A percentile compares a stretch with the other conserved stretches of the same genome.
Evolutionary conservation across 495 filamentous ascomycete species (phyloP).

Genomic region (Penicillium macrosclerotiorum): DNA sequence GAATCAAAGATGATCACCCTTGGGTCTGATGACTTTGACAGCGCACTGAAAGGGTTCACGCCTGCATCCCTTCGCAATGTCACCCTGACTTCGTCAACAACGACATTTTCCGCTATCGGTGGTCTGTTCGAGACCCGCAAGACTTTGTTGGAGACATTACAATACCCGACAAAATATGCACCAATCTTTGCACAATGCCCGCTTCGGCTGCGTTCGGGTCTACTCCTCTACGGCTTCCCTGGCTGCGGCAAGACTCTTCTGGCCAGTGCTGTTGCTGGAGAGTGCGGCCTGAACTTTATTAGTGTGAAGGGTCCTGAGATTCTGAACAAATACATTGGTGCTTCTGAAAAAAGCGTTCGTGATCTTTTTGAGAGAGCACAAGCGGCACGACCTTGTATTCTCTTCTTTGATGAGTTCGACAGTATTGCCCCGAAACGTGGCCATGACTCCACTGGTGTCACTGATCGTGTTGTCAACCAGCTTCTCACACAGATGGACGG

Average conservation of each 20-base stretch:
- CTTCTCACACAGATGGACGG: conserved; percentile 98
- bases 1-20: conserved; percentile 56
- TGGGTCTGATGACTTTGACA: conserved; percentile 69
- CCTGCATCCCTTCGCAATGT: conserved; percentile 93
- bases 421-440: conserved; percentile 95
- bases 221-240: conserved; percentile 91
- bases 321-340: conserved; percentile 97
- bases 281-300: conserved; percentile 97
- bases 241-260: conserved; percentile 96
- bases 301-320: conserved; percentile 97
- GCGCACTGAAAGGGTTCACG: conserved; percentile 85
- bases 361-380: conserved; percentile 91
- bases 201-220: conserved; percentile 83
- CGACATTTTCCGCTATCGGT: conserved; percentile 86
- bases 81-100: conserved; percentile 83
- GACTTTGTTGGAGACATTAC: conserved; percentile 86
- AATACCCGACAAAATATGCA: conserved; percentile 97
- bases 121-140: conserved; percentile 81
- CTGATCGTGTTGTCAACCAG: conserved; percentile 97
- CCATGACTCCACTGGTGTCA: conserved; percentile 94
- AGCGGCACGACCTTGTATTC: conserved; percentile 83
- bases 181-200: conserved; percentile 97
- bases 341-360: conserved; percentile 89
- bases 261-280: conserved; percentile 89
- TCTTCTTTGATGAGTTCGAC: conserved; percentile 99